Percentiles rank a stretch among this genome's conserved stretches.
These are phyloP conservation scores for Taphrina communis DNA, from an alignment of 1,139 yeast species.

Conservation along the genomic window DNA sequence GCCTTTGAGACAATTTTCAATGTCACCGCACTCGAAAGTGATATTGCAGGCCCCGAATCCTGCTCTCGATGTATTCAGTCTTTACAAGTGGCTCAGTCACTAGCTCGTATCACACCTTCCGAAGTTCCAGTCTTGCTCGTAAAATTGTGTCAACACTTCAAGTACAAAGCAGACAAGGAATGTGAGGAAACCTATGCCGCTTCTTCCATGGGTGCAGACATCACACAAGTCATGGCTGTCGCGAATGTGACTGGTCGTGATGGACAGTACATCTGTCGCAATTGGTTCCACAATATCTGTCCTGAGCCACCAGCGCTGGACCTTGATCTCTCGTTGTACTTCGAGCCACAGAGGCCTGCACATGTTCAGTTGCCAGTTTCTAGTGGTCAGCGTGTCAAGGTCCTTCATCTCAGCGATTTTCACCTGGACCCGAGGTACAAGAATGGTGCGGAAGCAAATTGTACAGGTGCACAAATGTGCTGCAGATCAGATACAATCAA, in stretches of 20 bases:
- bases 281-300: constrained; percentile 54
- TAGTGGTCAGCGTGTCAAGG: constrained; percentile 59
- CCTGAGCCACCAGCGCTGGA: constrained; percentile 56
- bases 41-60: neutral
- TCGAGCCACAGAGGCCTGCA: constrained; percentile 54
- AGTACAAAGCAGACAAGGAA: constrained; percentile 48
- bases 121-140: constrained; percentile 56
- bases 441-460: constrained; percentile 66
- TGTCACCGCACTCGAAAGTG: neutral
- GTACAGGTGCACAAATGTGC: constrained; percentile 57
- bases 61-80: constrained; percentile 57
- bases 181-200: constrained; percentile 52
- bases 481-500: constrained; percentile 57
- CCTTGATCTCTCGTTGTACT: constrained; percentile 55
- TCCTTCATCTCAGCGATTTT: constrained; percentile 66
- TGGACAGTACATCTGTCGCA: constrained; percentile 60
- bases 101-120: constrained; percentile 56
- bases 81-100: constrained; percentile 55
- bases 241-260: constrained; percentile 55
- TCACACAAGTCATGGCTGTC: constrained; percentile 56
- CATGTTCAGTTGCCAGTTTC: constrained; percentile 54
- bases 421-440: constrained; percentile 63
- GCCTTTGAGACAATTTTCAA: constrained; percentile 4
- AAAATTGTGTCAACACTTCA: constrained; percentile 55
- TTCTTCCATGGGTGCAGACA: constrained; percentile 56